These are phyloP conservation scores for Astragalus membranaceus DNA, from an alignment of 306 rosid species.

Conservation along the genomic window DNA sequence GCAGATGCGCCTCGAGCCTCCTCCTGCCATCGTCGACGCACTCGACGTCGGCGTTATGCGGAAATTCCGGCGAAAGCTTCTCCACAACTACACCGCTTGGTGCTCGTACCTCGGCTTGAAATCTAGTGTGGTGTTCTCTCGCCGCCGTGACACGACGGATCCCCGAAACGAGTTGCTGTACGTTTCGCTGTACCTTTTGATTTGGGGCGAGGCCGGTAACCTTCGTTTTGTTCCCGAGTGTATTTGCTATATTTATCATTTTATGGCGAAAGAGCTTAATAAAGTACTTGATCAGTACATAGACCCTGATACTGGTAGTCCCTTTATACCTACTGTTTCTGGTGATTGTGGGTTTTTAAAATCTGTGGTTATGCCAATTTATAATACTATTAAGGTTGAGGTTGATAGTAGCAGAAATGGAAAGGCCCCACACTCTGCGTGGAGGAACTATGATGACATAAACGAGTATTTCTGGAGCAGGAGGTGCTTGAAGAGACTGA, in stretches of 20 bases:
- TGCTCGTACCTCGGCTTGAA: constrained; percentile 69
- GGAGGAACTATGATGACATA: constrained; percentile 90
- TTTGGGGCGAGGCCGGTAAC: constrained; percentile 94
- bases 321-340: constrained; percentile 47
- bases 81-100: constrained; percentile 66
- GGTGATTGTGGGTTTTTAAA: constrained; percentile 66
- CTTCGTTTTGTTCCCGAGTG: constrained; percentile 78
- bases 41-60: constrained; percentile 51
- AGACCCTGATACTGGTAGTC: constrained; percentile 60
- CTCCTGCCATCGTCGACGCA: constrained; percentile 34
- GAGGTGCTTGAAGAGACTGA: constrained; percentile 62
- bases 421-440: constrained; percentile 85
- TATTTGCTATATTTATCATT: constrained; percentile 63
- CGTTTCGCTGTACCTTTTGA: constrained; percentile 53
- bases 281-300: constrained; percentile 41
- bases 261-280: constrained; percentile 80
- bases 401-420: constrained; percentile 74
- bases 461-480: constrained; percentile 89
- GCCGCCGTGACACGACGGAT: constrained; percentile 35
- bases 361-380: constrained; percentile 73
- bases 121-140: constrained; percentile 28
- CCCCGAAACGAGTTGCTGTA: constrained; percentile 67
- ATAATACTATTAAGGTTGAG: constrained; percentile 52
- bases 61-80: constrained; percentile 51
- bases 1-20: constrained; percentile 77